These are phyloP conservation scores for Neurospora sp. DNA, from an alignment of 495 filamentous ascomycete species.

Conservation along the genomic window DNA sequence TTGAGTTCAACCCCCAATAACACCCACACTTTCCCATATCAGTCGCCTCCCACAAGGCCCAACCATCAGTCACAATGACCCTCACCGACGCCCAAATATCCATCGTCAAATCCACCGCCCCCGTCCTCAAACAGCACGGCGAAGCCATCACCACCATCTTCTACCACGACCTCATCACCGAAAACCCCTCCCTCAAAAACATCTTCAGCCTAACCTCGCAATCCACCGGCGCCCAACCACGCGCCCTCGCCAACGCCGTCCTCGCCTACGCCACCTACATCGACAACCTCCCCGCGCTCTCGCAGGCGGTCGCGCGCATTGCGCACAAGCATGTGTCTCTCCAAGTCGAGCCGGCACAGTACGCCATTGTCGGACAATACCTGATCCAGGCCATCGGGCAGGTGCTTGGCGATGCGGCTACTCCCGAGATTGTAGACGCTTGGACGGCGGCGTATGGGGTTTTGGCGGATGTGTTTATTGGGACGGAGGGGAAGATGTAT, in stretches of 20 bases:
- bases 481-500: slow-evolving; percentile 50
- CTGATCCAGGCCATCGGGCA: slow-evolving; percentile 57
- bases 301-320: slow-evolving; percentile 57
- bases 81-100: slow-evolving; percentile 33
- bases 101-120: slow-evolving; percentile 50
- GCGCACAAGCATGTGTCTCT: slow-evolving; percentile 67
- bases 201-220: slow-evolving; percentile 62
- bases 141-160: slow-evolving; percentile 54
- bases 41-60: neutral
- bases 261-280: slow-evolving; percentile 63
- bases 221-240: slow-evolving; percentile 50
- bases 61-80: slow-evolving; percentile 7
- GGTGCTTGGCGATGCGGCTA: slow-evolving; percentile 57
- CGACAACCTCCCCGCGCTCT: slow-evolving; percentile 53
- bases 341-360: slow-evolving; percentile 56
- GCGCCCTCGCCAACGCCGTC: slow-evolving; percentile 54
- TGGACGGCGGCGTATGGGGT: slow-evolving; percentile 56
- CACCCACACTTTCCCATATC: neutral
- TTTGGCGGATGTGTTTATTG: slow-evolving; percentile 57
- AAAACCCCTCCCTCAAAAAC: slow-evolving; percentile 49
- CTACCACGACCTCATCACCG: slow-evolving; percentile 56
- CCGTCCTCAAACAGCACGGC: slow-evolving; percentile 57
- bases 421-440: slow-evolving; percentile 53
- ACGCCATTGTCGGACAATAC: slow-evolving; percentile 56
- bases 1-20: neutral